phyloP scores from a whole-genome alignment of 768 basidiomycete species.

The Termitomyces sp. region DNA sequence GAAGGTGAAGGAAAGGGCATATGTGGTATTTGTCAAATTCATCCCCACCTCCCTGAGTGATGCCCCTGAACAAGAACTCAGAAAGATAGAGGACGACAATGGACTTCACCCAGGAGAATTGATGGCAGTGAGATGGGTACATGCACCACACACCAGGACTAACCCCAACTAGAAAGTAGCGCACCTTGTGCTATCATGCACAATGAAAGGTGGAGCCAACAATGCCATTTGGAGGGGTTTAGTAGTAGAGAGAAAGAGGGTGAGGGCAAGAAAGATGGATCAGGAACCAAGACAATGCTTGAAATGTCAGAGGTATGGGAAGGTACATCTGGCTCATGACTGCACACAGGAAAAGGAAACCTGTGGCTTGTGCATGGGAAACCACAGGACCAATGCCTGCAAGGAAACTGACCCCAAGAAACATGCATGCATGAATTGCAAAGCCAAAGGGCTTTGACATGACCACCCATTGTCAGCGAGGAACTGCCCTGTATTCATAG shows the following conservation, averaged over 20 bases:
- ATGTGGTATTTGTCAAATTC: no score
- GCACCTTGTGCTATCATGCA: no score
- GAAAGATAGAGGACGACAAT: no score
- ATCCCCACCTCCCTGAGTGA: no score
- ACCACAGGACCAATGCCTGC: not conserved
- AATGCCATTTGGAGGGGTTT: not conserved
- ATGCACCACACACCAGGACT: no score
- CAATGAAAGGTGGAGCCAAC: not conserved
- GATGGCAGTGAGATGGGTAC: no score
- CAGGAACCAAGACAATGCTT: not conserved
- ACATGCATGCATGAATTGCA: not conserved
- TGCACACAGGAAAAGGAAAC: no score
- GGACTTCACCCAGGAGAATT: no score
- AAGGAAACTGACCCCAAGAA: not conserved
- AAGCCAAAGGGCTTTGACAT: not conserved
- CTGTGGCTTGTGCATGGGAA: not conserved
- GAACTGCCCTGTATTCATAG: not conserved
- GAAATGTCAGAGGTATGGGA: no score
- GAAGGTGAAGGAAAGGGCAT: not conserved
- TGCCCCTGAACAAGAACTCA: no score
- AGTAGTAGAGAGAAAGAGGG: not conserved
- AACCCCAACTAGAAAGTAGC: no score
- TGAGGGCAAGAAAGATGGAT: not conserved
- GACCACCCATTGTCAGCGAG: not conserved
- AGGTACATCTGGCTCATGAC: no score